Evolutionary conservation across 495 filamentous ascomycete genomes (phyloP).

Genomic region (Hyphodiscus hymeniophilus): DNA sequence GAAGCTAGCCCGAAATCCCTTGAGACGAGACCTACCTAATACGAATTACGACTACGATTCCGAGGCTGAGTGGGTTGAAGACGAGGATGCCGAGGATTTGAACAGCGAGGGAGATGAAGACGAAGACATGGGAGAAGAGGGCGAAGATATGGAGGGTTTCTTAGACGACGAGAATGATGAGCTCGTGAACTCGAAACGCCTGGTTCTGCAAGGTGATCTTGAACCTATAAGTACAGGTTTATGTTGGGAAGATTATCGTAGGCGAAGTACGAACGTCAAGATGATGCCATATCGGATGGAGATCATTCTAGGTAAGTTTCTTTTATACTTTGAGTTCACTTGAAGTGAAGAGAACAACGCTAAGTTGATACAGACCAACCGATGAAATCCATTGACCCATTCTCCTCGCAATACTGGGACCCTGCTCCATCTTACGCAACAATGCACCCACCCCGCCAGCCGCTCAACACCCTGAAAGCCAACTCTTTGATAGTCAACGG

Average conservation of each 20-base stretch:
- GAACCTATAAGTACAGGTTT: conserved; percentile 70
- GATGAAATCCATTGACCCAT: conserved; percentile 69
- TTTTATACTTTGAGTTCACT: conserved; percentile 5
- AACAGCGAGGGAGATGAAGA: conserved; percentile 75
- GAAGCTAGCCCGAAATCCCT: conserved; percentile 64
- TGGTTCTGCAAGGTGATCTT: conserved; percentile 51
- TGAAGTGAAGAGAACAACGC: not conserved
- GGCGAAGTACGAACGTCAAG: conserved; percentile 32
- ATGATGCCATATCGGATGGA: conserved; percentile 58
- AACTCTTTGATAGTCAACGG: conserved; percentile 6
- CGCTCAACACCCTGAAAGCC: conserved; percentile 26
- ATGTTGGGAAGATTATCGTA: conserved; percentile 62
- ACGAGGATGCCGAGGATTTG: conserved; percentile 68
- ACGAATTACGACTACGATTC: conserved; percentile 95
- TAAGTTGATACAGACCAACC: conserved; percentile 24
- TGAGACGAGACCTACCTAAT: conserved; percentile 50
- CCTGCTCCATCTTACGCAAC: conserved; percentile 21
- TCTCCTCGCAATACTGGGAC: conserved; percentile 75
- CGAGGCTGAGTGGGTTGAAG: conserved; percentile 88
- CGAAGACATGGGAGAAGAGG: conserved; percentile 44
- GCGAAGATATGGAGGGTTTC: conserved; percentile 67
- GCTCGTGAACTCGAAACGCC: conserved; percentile 27
- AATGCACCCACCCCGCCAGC: conserved; percentile 31
- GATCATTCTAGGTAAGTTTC: conserved; percentile 55
- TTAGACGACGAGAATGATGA: conserved; percentile 61